Base-by-base conservation (phyloP, 2,329 filamentous ascomycete species). In the Epichloe sp. region DNA sequence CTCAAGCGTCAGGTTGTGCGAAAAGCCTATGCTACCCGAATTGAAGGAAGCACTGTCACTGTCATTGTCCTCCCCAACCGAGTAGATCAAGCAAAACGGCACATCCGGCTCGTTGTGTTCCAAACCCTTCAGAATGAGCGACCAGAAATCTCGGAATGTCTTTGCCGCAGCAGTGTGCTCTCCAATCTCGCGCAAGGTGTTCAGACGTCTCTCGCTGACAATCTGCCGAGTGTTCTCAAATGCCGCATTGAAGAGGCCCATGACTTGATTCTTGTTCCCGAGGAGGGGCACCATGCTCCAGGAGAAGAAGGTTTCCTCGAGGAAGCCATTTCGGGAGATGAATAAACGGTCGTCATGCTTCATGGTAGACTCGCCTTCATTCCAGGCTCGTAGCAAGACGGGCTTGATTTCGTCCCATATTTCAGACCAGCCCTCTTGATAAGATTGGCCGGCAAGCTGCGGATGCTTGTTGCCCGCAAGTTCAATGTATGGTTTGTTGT, bases 201-300 rank as follows among this genome's bases (percentile, higher is more conserved):
- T 71, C 85, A 90, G 88, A 44, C 86, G 75, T 49, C 86, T 72
- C 65, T 90, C 86, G 1, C 83, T 85, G 52, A 91, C 81, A 60
- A 86, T 86, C 35, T 85, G 76, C 36, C 83, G 70, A 1, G 86
- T 91, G 61, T 88, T 88, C 57, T 91, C 86, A 56, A 89, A 89
- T 0, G 82, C 79, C 4, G 86, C 85, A 60, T 90, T 89, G 63
- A 88, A 89, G 0, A 90, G 66, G 2, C 84, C 86, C 55, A 85
- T 79, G 10, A 89, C 83, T 12, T 77, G 77, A 1, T 86, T 86
- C 54, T 88, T 82, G 41, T 76, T 74, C 4, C 85, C 86, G 2
- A 90, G 78, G 55, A 90, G 73, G 0, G 86, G 86, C 21, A 90
- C 83, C 45, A 90, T 80, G 1, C 81, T 85, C 85, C 85, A 90